Percentiles rank a stretch among this genome's conserved stretches.
Evolutionary conservation across 2,329 filamentous ascomycete species (phyloP).

Genomic region (Aureobasidium sp.): DNA sequence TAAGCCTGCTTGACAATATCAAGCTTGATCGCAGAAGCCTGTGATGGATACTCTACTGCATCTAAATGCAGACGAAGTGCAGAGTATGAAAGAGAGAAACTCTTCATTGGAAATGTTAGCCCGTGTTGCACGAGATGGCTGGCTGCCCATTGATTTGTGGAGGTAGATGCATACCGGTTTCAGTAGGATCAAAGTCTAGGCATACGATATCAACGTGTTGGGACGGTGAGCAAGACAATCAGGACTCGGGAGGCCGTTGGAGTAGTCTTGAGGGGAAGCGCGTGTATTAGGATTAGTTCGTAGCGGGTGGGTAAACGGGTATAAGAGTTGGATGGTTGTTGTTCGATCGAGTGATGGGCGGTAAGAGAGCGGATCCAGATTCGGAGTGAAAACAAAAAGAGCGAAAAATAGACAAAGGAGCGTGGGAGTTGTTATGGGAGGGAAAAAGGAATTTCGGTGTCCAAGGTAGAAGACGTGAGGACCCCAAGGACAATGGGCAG

Average conservation of each 20-base stretch:
- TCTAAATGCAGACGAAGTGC: background rate
- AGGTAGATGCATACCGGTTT: conserved; percentile 8
- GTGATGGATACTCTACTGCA: conserved; percentile 2
- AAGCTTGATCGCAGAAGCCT: conserved; percentile 1
- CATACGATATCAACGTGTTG: conserved; percentile 1
- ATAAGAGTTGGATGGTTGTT: background rate
- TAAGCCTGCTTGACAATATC: background rate
- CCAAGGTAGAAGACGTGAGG: conserved; percentile 1
- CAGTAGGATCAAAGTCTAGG: conserved; percentile 3
- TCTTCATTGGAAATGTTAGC: background rate
- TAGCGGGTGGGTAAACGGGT: conserved; percentile 1
- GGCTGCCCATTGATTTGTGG: background rate
- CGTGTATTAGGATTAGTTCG: conserved; percentile 13
- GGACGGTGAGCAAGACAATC: background rate
- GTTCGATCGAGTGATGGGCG: conserved; percentile 1
- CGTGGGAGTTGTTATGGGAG: conserved; percentile 5
- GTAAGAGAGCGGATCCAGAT: conserved; percentile 3
- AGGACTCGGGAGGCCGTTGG: conserved; percentile 4
- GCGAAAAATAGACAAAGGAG: conserved; percentile 10
- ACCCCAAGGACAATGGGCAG: background rate
- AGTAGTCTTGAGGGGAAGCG: conserved; percentile 6
- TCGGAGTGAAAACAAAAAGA: conserved; percentile 6
- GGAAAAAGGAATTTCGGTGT: conserved; percentile 5
- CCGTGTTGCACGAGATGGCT: background rate
- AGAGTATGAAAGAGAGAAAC: background rate